Percentiles rank a stretch among this genome's conserved stretches.
Evolutionary conservation across 345 rosid genomes (phyloP).

Genomic region (Lepidium aucheri): DNA sequence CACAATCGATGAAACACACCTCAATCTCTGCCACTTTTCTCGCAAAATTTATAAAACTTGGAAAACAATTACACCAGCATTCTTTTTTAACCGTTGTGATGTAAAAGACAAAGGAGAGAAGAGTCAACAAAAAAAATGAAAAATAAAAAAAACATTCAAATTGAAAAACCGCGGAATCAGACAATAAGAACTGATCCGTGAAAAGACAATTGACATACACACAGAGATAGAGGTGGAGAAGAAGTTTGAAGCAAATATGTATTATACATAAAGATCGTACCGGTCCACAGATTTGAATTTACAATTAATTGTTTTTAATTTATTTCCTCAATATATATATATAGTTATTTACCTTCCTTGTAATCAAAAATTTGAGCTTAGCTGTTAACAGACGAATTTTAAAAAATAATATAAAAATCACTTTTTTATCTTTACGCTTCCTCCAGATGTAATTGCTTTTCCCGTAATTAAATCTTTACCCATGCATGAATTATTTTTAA

Average conservation of each 20-base stretch:
- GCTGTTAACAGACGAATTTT: neutral
- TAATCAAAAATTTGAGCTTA: constrained; percentile 14
- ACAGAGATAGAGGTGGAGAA: neutral
- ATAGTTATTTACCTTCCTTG: constrained; percentile 3
- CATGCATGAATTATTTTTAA: neutral
- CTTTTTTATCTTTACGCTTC: neutral
- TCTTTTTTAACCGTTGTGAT: constrained; percentile 7
- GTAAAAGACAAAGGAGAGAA: constrained; percentile 3
- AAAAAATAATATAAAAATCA: neutral
- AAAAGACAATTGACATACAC: constrained; percentile 6
- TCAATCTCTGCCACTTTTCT: neutral
- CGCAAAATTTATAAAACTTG: neutral
- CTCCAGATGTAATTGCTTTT: neutral
- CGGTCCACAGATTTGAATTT: constrained; percentile 12
- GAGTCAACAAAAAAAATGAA: constrained; percentile 14
- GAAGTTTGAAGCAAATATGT: neutral
- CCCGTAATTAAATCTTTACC: neutral
- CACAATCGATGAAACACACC: constrained; percentile 6
- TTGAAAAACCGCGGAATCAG: constrained; percentile 20
- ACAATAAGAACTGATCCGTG: neutral
- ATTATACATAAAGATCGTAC: neutral
- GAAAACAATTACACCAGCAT: neutral
- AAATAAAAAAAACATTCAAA: constrained; percentile 2
- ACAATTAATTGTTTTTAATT: neutral
- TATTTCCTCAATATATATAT: neutral